A percentile compares a stretch with the other conserved stretches of the same genome.
These are phyloP conservation scores for Zalaria obscura DNA, from an alignment of 2,329 filamentous ascomycete species.

Conservation along the genomic window DNA sequence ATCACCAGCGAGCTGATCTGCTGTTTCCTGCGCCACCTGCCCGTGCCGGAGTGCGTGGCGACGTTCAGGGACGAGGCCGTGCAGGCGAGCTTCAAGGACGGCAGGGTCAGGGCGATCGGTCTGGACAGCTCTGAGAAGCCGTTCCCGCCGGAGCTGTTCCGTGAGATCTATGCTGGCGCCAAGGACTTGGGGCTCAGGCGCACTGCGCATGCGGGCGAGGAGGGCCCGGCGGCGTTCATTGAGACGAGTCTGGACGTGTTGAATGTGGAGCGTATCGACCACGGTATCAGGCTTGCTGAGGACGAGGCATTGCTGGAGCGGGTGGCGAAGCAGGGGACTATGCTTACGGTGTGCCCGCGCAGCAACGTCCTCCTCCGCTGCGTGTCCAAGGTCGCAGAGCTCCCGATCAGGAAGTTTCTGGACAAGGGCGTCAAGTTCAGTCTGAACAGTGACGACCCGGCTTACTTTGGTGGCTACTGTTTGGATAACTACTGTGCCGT, in stretches of 20 bases:
- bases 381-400: conserved; percentile 36
- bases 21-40: conserved; percentile 59
- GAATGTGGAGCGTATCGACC: conserved; percentile 54
- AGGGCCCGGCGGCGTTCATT: conserved; percentile 56
- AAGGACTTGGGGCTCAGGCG: conserved; percentile 38
- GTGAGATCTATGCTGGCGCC: conserved; percentile 45
- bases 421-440: conserved; percentile 52
- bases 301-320: conserved; percentile 44
- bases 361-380: conserved; percentile 55
- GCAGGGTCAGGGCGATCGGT: conserved; percentile 47
- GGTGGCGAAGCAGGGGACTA: conserved; percentile 40
- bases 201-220: conserved; percentile 67
- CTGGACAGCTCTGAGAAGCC: conserved; percentile 46
- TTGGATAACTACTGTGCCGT: conserved; percentile 63
- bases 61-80: conserved; percentile 30
- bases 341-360: conserved; percentile 60
- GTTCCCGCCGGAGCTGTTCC: conserved; percentile 40
- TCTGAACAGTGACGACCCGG: conserved; percentile 62
- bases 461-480: conserved; percentile 64
- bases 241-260: conserved; percentile 47
- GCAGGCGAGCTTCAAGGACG: conserved; percentile 30
- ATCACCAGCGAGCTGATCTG: conserved; percentile 54
- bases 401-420: conserved; percentile 50
- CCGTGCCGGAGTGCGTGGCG: conserved; percentile 39
- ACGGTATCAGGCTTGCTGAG: conserved; percentile 53